A percentile compares a stretch with the other conserved stretches of the same genome.
phyloP scores from a whole-genome alignment of 2,329 filamentous ascomycete species.

The Colletotrichum graminicola region DNA sequence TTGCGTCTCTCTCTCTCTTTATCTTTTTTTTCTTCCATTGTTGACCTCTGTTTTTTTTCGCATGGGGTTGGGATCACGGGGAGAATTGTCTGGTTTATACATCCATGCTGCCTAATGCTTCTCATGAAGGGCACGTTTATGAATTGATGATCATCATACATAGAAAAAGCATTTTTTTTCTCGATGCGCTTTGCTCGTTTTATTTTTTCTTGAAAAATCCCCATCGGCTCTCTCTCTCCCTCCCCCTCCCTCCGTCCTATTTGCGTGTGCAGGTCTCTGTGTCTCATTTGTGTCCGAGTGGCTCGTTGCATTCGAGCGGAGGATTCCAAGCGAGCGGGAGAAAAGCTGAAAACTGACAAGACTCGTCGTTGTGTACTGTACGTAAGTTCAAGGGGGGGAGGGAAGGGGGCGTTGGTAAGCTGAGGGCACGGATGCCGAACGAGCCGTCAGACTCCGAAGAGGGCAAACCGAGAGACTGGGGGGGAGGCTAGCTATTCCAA shows the following conservation, averaged over 20 bases:
- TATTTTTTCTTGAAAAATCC: neutral
- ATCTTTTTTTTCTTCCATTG: neutral
- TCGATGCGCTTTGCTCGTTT: slow-evolving; percentile 25
- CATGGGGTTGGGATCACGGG: slow-evolving; percentile 32
- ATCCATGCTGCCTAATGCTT: slow-evolving; percentile 39
- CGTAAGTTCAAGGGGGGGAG: neutral
- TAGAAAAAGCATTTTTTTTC: slow-evolving; percentile 33
- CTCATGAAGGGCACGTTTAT: slow-evolving; percentile 40
- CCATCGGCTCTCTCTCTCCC: neutral
- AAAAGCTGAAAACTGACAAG: slow-evolving; percentile 12
- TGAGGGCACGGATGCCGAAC: slow-evolving; percentile 24
- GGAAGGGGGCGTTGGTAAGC: neutral
- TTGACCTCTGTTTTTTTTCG: neutral
- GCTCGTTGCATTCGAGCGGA: neutral
- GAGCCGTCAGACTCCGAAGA: slow-evolving; percentile 2
- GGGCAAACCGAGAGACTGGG: neutral
- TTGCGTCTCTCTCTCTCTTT: neutral
- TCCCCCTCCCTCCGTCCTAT: neutral
- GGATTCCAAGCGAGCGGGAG: neutral
- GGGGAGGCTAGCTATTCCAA: too few species aligned
- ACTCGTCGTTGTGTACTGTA: neutral
- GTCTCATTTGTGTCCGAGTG: neutral
- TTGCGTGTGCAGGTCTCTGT: neutral
- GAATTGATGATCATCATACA: slow-evolving; percentile 41
- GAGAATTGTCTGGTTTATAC: slow-evolving; percentile 22